A percentile compares a stretch with the other conserved stretches of the same genome.
Evolutionary conservation across 345 rosid species (phyloP).

Genomic region (Citrus australasica): DNA sequence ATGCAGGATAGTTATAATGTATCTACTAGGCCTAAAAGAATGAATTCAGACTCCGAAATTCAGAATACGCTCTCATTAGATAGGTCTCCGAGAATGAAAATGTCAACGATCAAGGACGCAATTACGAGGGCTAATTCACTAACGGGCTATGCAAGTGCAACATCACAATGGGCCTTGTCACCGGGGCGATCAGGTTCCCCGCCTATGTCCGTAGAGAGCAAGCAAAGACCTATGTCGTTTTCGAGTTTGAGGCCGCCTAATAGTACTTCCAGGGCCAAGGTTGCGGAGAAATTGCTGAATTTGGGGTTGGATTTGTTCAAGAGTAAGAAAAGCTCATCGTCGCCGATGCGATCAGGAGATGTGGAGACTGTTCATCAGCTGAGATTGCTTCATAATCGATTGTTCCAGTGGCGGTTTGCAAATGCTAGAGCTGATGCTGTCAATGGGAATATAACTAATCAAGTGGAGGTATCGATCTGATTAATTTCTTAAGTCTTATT

Average conservation of each 20-base stretch:
- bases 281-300: slow-evolving; percentile 59
- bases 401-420: slow-evolving; percentile 68
- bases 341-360: slow-evolving; percentile 24
- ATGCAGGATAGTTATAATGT: slow-evolving; percentile 28
- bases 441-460: slow-evolving; percentile 24
- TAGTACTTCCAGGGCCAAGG: slow-evolving; percentile 53
- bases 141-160: slow-evolving; percentile 42
- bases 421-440: slow-evolving; percentile 51
- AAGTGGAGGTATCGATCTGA: slow-evolving; percentile 42
- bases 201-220: slow-evolving; percentile 52
- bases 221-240: slow-evolving; percentile 44
- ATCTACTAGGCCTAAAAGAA: slow-evolving; percentile 25
- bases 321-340: slow-evolving; percentile 46
- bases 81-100: slow-evolving; percentile 32
- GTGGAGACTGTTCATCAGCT: slow-evolving; percentile 54
- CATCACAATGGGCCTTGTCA: slow-evolving; percentile 81
- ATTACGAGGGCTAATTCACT: slow-evolving; percentile 61
- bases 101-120: slow-evolving; percentile 38
- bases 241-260: slow-evolving; percentile 59
- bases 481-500: neutral
- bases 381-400: slow-evolving; percentile 51
- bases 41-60: slow-evolving; percentile 24
- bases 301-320: slow-evolving; percentile 71
- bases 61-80: slow-evolving; percentile 32
- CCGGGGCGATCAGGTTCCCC: slow-evolving; percentile 70